Percentiles rank a stretch among this genome's conserved stretches.
Evolutionary conservation across 148 eudicot species (phyloP).

Genomic region (Diospyros lotus): DNA sequence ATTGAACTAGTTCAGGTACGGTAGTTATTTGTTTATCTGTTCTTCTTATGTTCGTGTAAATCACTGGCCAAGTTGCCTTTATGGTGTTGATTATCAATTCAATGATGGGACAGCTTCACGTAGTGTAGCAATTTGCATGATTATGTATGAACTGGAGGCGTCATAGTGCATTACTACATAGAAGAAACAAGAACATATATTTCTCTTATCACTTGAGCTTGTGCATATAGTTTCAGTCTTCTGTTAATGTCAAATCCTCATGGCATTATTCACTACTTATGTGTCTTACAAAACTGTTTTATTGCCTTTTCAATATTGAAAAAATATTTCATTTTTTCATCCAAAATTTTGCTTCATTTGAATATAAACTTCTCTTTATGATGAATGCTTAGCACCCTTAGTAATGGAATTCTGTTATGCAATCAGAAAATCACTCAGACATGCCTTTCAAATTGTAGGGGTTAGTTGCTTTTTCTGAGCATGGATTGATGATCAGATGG

Average conservation of each 20-base stretch:
- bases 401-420: neutral
- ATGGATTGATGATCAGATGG: conserved; percentile 94
- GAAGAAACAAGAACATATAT: neutral
- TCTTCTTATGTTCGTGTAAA: neutral
- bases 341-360: neutral
- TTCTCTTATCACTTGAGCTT: neutral
- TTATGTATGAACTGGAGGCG: neutral
- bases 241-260: neutral
- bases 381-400: conserved; percentile 2
- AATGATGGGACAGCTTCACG: neutral
- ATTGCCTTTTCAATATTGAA: neutral
- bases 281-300: neutral
- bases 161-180: neutral
- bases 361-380: neutral
- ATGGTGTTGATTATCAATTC: neutral
- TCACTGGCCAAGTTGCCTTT: neutral
- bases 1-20: neutral
- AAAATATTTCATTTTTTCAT: neutral
- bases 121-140: neutral
- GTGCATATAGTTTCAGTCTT: neutral
- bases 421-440: conserved; percentile 5
- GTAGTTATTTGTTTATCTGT: neutral
- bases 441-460: conserved; percentile 47
- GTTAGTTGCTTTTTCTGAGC: conserved; percentile 91
- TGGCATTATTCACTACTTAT: neutral